Percentiles rank a stretch among this genome's conserved stretches.
These are phyloP conservation scores for Chaetomium olivaceum DNA, from an alignment of 2,329 filamentous ascomycete species.

Conservation along the genomic window DNA sequence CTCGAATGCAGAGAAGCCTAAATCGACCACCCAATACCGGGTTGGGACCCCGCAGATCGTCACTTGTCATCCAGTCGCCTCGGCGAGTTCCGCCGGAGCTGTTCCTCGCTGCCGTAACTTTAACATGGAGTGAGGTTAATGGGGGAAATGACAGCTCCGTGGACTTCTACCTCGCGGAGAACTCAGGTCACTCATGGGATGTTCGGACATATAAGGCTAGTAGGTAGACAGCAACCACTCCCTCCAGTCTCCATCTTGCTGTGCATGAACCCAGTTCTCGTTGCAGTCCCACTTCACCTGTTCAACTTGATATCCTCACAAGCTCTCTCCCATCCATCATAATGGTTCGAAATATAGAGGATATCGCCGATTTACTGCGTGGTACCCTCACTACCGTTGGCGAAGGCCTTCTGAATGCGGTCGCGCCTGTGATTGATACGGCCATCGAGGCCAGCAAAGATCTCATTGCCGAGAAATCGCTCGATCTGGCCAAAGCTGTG, in stretches of 20 bases:
- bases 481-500: slow-evolving; percentile 1
- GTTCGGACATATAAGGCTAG: neutral
- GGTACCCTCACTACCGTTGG: neutral
- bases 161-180: neutral
- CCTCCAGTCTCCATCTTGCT: neutral
- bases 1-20: neutral
- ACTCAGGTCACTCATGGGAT: neutral
- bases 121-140: neutral
- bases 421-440: neutral
- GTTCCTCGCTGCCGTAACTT: neutral
- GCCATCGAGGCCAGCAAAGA: neutral
- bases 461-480: neutral
- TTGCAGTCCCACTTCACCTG: neutral
- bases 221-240: neutral
- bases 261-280: neutral
- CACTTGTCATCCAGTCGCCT: neutral
- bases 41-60: neutral
- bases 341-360: neutral
- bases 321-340: neutral
- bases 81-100: neutral
- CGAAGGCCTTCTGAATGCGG: neutral
- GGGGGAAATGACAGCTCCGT: neutral
- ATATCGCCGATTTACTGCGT: neutral
- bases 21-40: neutral
- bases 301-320: no score